Conservation (phyloP, 2,329 filamentous ascomycete genomes). For the Graphilbum ipis-grandicollis region DNA sequence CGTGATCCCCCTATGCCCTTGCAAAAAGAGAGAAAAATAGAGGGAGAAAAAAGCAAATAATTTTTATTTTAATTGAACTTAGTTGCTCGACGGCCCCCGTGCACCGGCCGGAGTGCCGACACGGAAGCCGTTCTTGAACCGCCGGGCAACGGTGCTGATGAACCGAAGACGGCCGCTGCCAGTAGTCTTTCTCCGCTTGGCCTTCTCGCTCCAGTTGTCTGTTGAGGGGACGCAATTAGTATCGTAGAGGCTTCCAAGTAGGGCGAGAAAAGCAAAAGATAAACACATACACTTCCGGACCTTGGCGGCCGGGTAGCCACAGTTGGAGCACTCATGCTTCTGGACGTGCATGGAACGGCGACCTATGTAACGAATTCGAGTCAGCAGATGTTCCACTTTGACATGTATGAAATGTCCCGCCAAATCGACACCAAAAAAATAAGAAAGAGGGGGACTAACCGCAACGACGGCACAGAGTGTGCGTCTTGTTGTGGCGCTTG, state of each 20-base stretch:
- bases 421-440: too few relatives aligned
- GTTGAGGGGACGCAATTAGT: constrained; percentile 10
- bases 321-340: constrained; percentile 92
- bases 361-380: constrained; percentile 33
- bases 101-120: constrained; percentile 71
- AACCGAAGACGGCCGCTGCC: constrained; percentile 92
- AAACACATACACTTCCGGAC: constrained; percentile 85
- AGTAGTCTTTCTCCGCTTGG: constrained; percentile 98
- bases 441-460: constrained; percentile 48
- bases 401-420: not conserved
- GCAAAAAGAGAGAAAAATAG: too few relatives aligned
- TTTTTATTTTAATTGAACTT: constrained; percentile 2
- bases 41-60: too few relatives aligned
- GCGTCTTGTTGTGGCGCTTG: constrained; percentile 86
- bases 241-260: not conserved
- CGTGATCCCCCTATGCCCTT: too few relatives aligned
- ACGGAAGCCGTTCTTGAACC: constrained; percentile 98
- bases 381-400: not conserved
- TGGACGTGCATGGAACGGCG: constrained; percentile 97
- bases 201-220: constrained; percentile 99
- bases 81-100: constrained; percentile 38
- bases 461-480: constrained; percentile 96
- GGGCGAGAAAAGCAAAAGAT: not conserved
- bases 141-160: constrained; percentile 80
- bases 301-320: constrained; percentile 96